Percentiles rank a stretch among this genome's conserved stretches.
Conservation (phyloP, 164 flowering plant species). For the Houttuynia cordata region DNA sequence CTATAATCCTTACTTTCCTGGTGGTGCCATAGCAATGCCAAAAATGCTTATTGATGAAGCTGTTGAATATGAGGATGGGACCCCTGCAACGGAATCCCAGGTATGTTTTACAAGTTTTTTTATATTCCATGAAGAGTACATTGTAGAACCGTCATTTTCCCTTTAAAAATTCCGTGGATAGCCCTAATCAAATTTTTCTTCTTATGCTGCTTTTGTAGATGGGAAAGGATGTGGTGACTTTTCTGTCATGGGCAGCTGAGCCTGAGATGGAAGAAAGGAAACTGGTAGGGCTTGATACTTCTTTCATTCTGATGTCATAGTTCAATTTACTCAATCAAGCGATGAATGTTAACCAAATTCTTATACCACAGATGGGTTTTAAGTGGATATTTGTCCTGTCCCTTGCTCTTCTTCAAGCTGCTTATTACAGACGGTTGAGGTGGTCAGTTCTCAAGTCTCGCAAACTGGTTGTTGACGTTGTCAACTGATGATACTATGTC, state of each 20-base stretch:
- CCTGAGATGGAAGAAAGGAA: slow-evolving; percentile 96
- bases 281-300: slow-evolving; percentile 29
- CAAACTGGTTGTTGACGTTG: slow-evolving; percentile 24
- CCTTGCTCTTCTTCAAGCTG: slow-evolving; percentile 31
- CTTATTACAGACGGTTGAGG: slow-evolving; percentile 25
- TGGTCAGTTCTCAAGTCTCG: slow-evolving; percentile 28
- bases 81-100: slow-evolving; percentile 87
- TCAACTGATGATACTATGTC: slow-evolving; percentile 9
- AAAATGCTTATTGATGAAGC: slow-evolving; percentile 92
- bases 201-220: slow-evolving; percentile 25
- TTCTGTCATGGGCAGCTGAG: slow-evolving; percentile 83
- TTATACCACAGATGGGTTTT: slow-evolving; percentile 23
- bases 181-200: background rate
- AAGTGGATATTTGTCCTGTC: slow-evolving; percentile 28
- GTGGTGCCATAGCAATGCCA: slow-evolving; percentile 97
- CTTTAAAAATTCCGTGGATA: background rate
- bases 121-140: too few relatives aligned
- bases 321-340: background rate
- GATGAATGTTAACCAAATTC: background rate
- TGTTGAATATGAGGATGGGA: slow-evolving; percentile 83
- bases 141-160: background rate
- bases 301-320: background rate
- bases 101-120: slow-evolving; percentile 13
- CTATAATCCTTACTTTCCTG: slow-evolving; percentile 92
- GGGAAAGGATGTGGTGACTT: slow-evolving; percentile 82